Evolutionary conservation across 1,139 yeast species (phyloP).

Genomic region (Candida sanyaensis): DNA sequence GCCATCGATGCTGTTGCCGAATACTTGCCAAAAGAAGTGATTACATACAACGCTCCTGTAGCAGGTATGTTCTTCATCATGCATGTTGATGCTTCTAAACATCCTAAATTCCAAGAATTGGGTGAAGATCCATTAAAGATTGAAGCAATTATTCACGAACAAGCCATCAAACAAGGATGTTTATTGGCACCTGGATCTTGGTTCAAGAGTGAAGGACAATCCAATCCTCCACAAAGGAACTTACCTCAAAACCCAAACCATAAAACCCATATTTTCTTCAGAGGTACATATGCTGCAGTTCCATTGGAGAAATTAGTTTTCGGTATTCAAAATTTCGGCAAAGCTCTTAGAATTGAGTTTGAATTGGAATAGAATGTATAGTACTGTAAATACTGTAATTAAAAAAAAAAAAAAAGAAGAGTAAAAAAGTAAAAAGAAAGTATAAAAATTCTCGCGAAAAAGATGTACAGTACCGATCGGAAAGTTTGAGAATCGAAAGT

Average conservation of each 20-base stretch:
- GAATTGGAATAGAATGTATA: constrained; percentile 17
- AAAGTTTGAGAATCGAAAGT: too few relatives aligned
- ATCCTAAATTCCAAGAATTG: constrained; percentile 65
- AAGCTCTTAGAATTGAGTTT: constrained; percentile 51
- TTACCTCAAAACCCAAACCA: constrained; percentile 31
- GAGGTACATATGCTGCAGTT: constrained; percentile 91
- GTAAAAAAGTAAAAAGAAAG: neutral
- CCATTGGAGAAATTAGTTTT: constrained; percentile 57
- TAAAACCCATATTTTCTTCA: constrained; percentile 62
- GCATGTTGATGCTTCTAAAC: constrained; percentile 72
- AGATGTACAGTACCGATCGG: too few relatives aligned
- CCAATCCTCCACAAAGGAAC: constrained; percentile 52
- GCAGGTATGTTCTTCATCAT: constrained; percentile 96
- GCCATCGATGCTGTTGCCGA: constrained; percentile 69
- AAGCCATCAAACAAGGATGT: constrained; percentile 64
- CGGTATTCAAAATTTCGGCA: constrained; percentile 69
- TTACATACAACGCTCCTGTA: constrained; percentile 66
- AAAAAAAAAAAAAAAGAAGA: constrained; percentile 1
- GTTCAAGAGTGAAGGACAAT: constrained; percentile 59
- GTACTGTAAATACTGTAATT: neutral
- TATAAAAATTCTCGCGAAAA: neutral
- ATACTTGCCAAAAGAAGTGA: constrained; percentile 59
- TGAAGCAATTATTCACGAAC: constrained; percentile 66
- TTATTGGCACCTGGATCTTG: constrained; percentile 89
- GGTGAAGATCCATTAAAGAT: constrained; percentile 57